Conservation (phyloP, 176 grass and related monocot species). For the Chloris gayana region DNA sequence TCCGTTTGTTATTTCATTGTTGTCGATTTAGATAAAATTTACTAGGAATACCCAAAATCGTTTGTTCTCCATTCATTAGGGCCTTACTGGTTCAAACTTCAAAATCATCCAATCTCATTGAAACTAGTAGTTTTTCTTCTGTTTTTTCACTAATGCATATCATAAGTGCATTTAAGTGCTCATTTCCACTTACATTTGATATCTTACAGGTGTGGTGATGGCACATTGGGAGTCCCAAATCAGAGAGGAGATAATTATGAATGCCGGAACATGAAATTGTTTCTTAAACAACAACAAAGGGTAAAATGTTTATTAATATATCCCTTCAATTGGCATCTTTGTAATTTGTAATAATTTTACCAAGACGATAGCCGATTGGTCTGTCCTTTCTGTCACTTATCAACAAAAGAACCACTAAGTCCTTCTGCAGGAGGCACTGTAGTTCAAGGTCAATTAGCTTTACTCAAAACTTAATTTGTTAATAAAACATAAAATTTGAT, state of each 20-base stretch:
- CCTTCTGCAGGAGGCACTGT: slow-evolving; percentile 10
- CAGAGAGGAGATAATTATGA: slow-evolving; percentile 98
- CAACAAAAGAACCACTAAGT: neutral
- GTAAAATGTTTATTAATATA: slow-evolving; percentile 52
- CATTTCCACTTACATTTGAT: slow-evolving; percentile 23
- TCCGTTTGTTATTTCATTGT: neutral
- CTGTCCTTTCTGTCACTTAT: neutral
- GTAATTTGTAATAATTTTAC: slow-evolving; percentile 38
- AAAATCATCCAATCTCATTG: slow-evolving; percentile 22
- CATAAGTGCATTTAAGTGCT: slow-evolving; percentile 11
- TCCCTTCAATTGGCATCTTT: slow-evolving; percentile 15
- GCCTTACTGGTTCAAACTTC: neutral
- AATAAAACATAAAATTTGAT: slow-evolving; percentile 6
- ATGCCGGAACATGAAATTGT: slow-evolving; percentile 97
- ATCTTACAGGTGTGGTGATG: slow-evolving; percentile 82
- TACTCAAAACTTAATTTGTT: slow-evolving; percentile 8
- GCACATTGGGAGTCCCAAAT: slow-evolving; percentile 90
- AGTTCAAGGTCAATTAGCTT: slow-evolving; percentile 11
- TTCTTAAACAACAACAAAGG: slow-evolving; percentile 97
- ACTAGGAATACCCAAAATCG: slow-evolving; percentile 3
- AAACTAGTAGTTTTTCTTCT: neutral
- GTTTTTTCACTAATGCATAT: slow-evolving; percentile 6
- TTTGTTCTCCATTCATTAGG: slow-evolving; percentile 14
- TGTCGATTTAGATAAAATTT: slow-evolving; percentile 31
- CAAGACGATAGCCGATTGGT: slow-evolving; percentile 31